Conservation (phyloP, 768 basidiomycete genomes). For the Saitozyma sp. region DNA sequence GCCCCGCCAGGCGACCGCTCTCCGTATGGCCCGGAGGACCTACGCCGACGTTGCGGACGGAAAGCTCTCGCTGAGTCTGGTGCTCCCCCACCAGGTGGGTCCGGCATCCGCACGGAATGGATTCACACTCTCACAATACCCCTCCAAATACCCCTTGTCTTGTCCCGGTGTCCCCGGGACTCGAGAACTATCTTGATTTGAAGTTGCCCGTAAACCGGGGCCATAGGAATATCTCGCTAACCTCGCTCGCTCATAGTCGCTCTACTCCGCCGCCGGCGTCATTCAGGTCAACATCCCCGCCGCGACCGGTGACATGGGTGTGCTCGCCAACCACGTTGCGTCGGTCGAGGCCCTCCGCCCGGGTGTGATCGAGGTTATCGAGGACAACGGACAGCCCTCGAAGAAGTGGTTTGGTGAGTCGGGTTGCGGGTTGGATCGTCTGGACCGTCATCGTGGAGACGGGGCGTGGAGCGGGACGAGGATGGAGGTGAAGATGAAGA, state of each 20-base stretch:
- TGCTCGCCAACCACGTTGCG: conserved; percentile 96
- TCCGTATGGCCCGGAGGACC: conserved; percentile 62
- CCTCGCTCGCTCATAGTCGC: conserved; percentile 60
- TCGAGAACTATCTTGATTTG: neutral
- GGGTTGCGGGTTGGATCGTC: neutral
- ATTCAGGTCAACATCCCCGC: conserved; percentile 94
- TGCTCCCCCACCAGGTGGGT: conserved; percentile 90
- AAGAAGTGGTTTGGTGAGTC: conserved; percentile 97
- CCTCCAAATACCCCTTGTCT: too few species aligned
- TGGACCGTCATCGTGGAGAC: neutral
- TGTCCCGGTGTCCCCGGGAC: too few species aligned
- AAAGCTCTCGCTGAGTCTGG: conserved; percentile 89
- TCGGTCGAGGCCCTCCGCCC: conserved; percentile 94
- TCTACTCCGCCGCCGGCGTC: conserved; percentile 87
- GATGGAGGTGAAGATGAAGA: too few species aligned
- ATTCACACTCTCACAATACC: neutral
- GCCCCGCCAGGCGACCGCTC: conserved; percentile 26
- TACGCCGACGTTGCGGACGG: conserved; percentile 84
- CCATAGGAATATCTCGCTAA: too few species aligned
- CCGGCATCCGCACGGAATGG: neutral
- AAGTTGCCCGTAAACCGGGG: neutral
- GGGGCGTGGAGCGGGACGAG: neutral
- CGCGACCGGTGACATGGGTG: conserved; percentile 96
- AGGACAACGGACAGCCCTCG: conserved; percentile 64
- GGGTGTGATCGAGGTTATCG: conserved; percentile 91